Conservation (phyloP, 345 rosid species). For the Sisymbrium altissimum region DNA sequence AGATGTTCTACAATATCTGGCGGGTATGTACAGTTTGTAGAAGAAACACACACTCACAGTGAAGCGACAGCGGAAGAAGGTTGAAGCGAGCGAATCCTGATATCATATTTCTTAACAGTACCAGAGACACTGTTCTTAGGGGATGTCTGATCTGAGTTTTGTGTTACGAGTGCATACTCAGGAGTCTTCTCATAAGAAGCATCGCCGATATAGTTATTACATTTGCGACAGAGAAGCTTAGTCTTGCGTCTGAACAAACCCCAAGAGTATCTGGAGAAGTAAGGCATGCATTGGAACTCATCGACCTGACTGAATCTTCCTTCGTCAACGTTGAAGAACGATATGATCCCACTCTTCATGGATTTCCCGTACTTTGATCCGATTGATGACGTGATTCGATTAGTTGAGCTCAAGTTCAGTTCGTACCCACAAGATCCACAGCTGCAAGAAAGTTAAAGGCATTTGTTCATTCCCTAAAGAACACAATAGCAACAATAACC, state of each 20-base stretch:
- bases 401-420: slow-evolving; percentile 80
- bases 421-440: slow-evolving; percentile 95
- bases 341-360: slow-evolving; percentile 84
- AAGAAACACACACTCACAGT: slow-evolving; percentile 2
- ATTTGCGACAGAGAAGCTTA: slow-evolving; percentile 90
- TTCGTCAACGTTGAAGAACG: slow-evolving; percentile 75
- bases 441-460: slow-evolving; percentile 44
- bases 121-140: slow-evolving; percentile 38
- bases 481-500: background rate
- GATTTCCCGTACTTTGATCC: slow-evolving; percentile 93
- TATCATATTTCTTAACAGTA: slow-evolving; percentile 50
- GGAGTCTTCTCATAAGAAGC: slow-evolving; percentile 54
- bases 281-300: slow-evolving; percentile 81
- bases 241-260: slow-evolving; percentile 66
- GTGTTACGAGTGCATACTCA: slow-evolving; percentile 43
- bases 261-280: slow-evolving; percentile 59
- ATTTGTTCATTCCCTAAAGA: background rate
- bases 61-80: slow-evolving; percentile 38
- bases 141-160: slow-evolving; percentile 42
- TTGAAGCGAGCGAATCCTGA: slow-evolving; percentile 83
- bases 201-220: slow-evolving; percentile 70
- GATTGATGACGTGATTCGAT: slow-evolving; percentile 72
- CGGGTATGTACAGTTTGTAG: background rate
- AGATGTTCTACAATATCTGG: background rate
- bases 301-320: slow-evolving; percentile 82